phyloP scores from a whole-genome alignment of 495 filamentous ascomycete species.

The Tetracladium setigerum region DNA sequence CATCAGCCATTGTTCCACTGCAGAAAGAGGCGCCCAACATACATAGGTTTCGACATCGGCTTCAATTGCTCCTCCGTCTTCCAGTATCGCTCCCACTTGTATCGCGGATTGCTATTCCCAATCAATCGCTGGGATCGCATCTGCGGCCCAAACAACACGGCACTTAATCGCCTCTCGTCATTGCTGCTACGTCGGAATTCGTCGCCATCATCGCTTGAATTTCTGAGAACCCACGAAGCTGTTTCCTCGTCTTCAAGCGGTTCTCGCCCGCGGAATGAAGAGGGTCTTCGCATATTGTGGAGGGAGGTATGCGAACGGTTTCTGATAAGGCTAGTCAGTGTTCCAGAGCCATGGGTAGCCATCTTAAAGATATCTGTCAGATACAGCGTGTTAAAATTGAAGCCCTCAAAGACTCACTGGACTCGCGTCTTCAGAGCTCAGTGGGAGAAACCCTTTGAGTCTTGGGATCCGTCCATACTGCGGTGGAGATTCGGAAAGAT shows the following conservation, averaged over 20 bases:
- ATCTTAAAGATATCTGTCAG: too few relatives aligned
- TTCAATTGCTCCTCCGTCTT: conserved; percentile 60
- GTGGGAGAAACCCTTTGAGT: conserved; percentile 14
- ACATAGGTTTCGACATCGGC: conserved; percentile 56
- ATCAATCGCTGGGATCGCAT: conserved; percentile 75
- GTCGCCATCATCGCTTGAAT: conserved; percentile 12
- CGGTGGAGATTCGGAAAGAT: conserved; percentile 10
- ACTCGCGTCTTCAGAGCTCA: conserved; percentile 12
- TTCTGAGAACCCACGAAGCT: neutral
- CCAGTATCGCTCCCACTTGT: conserved; percentile 68
- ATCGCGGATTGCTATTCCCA: conserved; percentile 67
- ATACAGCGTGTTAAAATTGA: too few relatives aligned
- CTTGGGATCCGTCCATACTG: conserved; percentile 15
- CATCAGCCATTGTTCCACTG: conserved; percentile 5
- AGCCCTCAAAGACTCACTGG: too few relatives aligned
- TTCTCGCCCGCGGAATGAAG: conserved; percentile 8
- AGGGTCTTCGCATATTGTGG: conserved; percentile 3
- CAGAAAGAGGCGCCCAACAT: conserved; percentile 14
- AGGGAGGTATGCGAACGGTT: conserved; percentile 24
- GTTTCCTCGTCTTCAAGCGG: conserved; percentile 8
- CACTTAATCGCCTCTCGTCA: conserved; percentile 42
- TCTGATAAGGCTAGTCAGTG: conserved; percentile 30
- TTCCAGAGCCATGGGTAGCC: conserved; percentile 24
- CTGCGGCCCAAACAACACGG: conserved; percentile 54
- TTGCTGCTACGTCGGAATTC: conserved; percentile 13